Evolutionary conservation across 2,329 filamentous ascomycete species (phyloP).

Genomic region (Diplodia mutila): DNA sequence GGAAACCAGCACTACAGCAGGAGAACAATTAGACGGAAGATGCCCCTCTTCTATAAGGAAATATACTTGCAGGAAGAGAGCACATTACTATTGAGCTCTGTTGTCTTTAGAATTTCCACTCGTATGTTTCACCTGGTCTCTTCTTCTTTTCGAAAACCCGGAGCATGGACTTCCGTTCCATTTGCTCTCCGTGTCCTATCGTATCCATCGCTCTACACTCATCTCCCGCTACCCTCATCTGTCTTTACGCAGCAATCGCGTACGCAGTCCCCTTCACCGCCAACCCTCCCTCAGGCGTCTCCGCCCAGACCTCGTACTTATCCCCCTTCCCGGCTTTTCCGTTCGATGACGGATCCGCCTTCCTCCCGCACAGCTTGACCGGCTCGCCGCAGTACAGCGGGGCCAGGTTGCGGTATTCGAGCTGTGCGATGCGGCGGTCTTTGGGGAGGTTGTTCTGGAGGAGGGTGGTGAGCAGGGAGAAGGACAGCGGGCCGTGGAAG

Average conservation of each 20-base stretch:
- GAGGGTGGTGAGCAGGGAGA: conserved; percentile 75
- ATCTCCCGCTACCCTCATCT: not conserved
- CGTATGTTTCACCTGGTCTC: too few relatives aligned
- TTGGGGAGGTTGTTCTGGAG: conserved; percentile 47
- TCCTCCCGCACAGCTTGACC: conserved; percentile 70
- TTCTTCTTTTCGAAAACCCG: too few relatives aligned
- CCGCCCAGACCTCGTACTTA: conserved; percentile 47
- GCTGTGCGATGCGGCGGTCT: conserved; percentile 51
- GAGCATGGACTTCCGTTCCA: too few relatives aligned
- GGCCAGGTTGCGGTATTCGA: conserved; percentile 80
- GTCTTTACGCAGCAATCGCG: not conserved
- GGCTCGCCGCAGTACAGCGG: conserved; percentile 77
- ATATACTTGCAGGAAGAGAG: too few relatives aligned
- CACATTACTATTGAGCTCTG: too few relatives aligned
- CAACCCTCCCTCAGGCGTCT: conserved; percentile 46
- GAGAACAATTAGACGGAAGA: too few relatives aligned
- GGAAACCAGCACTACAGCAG: too few relatives aligned
- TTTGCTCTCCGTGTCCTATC: too few relatives aligned
- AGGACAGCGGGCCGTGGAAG: conserved; percentile 83
- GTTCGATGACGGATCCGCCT: conserved; percentile 32
- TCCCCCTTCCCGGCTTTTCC: conserved; percentile 39
- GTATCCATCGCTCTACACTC: too few relatives aligned
- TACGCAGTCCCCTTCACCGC: conserved; percentile 49
- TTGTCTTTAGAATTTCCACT: too few relatives aligned
- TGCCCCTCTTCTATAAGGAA: too few relatives aligned